Percentiles rank a stretch among this genome's conserved stretches.
Evolutionary conservation across 2,329 filamentous ascomycete species (phyloP).

Genomic region (Peltaster fructicola): DNA sequence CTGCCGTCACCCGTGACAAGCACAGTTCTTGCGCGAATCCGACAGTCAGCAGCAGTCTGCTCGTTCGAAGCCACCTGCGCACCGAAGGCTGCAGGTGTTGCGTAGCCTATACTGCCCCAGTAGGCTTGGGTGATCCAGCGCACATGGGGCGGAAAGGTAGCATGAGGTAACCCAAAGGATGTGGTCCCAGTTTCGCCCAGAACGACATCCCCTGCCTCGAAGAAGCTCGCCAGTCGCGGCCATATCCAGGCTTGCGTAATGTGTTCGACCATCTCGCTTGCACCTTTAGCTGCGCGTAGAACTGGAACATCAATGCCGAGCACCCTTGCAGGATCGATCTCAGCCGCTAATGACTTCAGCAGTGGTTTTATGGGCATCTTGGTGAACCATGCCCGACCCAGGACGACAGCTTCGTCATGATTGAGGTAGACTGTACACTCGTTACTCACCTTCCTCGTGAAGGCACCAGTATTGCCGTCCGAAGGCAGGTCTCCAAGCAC

Average conservation of each 20-base stretch:
- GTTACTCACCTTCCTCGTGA: conserved; percentile 20
- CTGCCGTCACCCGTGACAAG: conserved; percentile 48
- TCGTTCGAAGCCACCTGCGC: conserved; percentile 33
- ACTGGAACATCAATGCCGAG: too few relatives aligned
- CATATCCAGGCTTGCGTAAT: conserved; percentile 28
- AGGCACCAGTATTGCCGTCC: conserved; percentile 27
- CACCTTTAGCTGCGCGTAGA: too few relatives aligned
- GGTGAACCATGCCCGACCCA: conserved; percentile 15
- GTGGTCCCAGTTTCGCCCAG: conserved; percentile 26
- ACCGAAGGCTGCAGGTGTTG: conserved; percentile 25
- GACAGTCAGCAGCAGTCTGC: conserved; percentile 15
- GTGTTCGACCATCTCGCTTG: too few relatives aligned
- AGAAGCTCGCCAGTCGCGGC: conserved; percentile 18
- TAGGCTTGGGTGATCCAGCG: conserved; percentile 24
- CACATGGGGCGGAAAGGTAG: conserved; percentile 9
- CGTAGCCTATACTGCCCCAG: conserved; percentile 28
- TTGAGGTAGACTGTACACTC: conserved; percentile 20
- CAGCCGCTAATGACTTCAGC: conserved; percentile 14
- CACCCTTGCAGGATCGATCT: conserved; percentile 9
- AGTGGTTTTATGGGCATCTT: conserved; percentile 22
- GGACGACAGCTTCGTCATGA: conserved; percentile 20
- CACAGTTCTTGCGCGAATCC: conserved; percentile 37
- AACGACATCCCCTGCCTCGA: conserved; percentile 22
- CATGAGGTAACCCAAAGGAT: conserved; percentile 21
- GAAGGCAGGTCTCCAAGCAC: conserved; percentile 23